A percentile compares a stretch with the other conserved stretches of the same genome.
Conservation (phyloP, 306 rosid species). For the Prunus armeniaca region DNA sequence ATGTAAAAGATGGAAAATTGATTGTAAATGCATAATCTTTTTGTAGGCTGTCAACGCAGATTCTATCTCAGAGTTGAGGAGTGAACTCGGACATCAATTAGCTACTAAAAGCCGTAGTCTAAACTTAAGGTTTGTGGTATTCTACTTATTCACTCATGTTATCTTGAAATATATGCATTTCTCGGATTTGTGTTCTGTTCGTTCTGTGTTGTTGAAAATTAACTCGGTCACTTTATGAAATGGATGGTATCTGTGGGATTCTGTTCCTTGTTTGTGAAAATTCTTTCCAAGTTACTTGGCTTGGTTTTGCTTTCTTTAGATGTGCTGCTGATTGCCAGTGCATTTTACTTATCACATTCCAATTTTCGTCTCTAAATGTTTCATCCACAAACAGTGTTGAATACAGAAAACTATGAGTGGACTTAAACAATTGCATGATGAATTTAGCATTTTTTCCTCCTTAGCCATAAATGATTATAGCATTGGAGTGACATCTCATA, state of each 20-base stretch:
- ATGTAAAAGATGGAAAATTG: not conserved
- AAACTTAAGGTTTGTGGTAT: constrained; percentile 59
- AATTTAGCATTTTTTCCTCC: not conserved
- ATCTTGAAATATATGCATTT: not conserved
- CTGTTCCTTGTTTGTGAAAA: not conserved
- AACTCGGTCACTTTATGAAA: not conserved
- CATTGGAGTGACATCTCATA: not conserved
- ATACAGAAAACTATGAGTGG: not conserved
- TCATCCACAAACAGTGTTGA: not conserved
- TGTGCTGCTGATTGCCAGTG: not conserved
- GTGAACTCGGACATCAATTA: constrained; percentile 83
- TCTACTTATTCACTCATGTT: not conserved
- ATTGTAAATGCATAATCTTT: constrained; percentile 6
- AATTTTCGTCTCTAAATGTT: not conserved
- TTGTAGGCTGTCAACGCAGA: constrained; percentile 79
- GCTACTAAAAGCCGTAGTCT: constrained; percentile 67
- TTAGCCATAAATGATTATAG: not conserved
- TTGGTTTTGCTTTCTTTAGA: not conserved
- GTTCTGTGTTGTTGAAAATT: not conserved
- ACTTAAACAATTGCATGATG: not conserved
- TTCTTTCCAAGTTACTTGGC: not conserved
- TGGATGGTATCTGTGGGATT: not conserved
- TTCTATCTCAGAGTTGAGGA: constrained; percentile 60
- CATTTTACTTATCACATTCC: not conserved
- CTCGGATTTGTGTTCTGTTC: not conserved